A percentile compares a stretch with the other conserved stretches of the same genome.
Conservation (phyloP, 2,329 filamentous ascomycete species). For the Aureobasidium uvarum region DNA sequence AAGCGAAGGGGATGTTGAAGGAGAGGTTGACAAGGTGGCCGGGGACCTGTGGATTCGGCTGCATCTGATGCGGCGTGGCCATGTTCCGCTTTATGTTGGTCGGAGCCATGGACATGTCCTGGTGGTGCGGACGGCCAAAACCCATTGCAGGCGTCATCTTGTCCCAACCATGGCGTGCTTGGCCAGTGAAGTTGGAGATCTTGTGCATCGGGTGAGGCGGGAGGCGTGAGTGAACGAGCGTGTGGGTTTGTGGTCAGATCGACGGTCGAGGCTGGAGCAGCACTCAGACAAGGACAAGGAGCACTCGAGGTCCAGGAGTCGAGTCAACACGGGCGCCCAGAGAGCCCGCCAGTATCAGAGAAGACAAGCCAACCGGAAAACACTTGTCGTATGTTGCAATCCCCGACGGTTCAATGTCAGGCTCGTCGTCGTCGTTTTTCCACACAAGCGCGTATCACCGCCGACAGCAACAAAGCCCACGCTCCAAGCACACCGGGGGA, state of each 20-base stretch:
- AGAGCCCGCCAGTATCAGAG: constrained; percentile 20
- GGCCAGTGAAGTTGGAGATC: constrained; percentile 65
- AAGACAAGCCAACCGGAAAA: constrained; percentile 5
- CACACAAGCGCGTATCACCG: constrained; percentile 13
- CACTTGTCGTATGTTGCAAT: neutral
- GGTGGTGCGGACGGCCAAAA: constrained; percentile 48
- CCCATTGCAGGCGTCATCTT: constrained; percentile 62
- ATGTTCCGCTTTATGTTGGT: constrained; percentile 57
- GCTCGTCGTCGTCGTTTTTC: constrained; percentile 19
- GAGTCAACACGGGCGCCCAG: constrained; percentile 19
- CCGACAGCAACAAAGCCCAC: no score
- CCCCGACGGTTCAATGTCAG: neutral
- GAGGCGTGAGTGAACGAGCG: constrained; percentile 11
- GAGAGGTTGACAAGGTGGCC: constrained; percentile 84
- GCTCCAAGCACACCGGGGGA: neutral
- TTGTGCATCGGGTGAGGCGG: constrained; percentile 56
- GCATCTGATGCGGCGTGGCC: constrained; percentile 45
- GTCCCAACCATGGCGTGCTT: constrained; percentile 66
- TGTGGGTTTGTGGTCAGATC: constrained; percentile 21
- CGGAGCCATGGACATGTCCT: constrained; percentile 33
- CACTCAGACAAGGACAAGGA: neutral
- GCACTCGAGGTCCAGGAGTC: neutral
- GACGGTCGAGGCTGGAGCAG: constrained; percentile 22
- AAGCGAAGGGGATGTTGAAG: constrained; percentile 96
- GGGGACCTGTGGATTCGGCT: constrained; percentile 61